Conservation (phyloP, 306 rosid genomes). For the Oemleria cerasiformis region DNA sequence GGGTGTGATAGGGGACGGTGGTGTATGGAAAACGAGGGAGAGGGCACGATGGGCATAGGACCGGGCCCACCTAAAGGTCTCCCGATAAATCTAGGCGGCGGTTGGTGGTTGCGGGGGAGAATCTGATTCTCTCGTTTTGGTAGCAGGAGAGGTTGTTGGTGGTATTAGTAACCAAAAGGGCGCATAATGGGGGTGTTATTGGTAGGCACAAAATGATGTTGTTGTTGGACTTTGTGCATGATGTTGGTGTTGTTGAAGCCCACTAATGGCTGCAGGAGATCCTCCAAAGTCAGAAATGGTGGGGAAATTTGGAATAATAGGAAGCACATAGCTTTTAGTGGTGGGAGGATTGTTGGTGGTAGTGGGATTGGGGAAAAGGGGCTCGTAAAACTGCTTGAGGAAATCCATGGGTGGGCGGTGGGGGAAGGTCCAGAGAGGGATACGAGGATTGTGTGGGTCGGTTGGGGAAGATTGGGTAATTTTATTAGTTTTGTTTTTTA, state of each 20-base stretch:
- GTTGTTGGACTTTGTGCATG: not conserved
- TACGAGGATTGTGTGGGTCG: too few relatives aligned
- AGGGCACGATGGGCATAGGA: too few relatives aligned
- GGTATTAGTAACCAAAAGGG: slow-evolving; percentile 23
- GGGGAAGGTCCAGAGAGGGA: too few relatives aligned
- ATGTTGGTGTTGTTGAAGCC: not conserved
- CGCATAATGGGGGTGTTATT: slow-evolving; percentile 3
- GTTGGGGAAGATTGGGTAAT: too few relatives aligned
- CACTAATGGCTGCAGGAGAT: slow-evolving; percentile 22
- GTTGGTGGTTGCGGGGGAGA: not conserved
- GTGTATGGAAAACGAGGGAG: too few relatives aligned
- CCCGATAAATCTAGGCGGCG: not conserved
- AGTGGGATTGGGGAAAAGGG: slow-evolving; percentile 38
- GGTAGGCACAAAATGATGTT: slow-evolving; percentile 9
- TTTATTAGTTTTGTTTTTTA: too few relatives aligned
- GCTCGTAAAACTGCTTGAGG: slow-evolving; percentile 28
- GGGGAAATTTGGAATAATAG: slow-evolving; percentile 33
- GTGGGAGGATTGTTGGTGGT: slow-evolving; percentile 3
- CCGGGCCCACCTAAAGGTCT: too few relatives aligned
- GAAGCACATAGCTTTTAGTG: slow-evolving; percentile 6
- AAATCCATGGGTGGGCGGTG: too few relatives aligned
- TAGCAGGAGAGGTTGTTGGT: not conserved
- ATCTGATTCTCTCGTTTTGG: not conserved
- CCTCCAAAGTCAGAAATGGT: slow-evolving; percentile 33
- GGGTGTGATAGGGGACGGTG: slow-evolving; percentile 7